Base-by-base conservation (phyloP, 306 rosid genomes). In the Vigna mungo region DNA sequence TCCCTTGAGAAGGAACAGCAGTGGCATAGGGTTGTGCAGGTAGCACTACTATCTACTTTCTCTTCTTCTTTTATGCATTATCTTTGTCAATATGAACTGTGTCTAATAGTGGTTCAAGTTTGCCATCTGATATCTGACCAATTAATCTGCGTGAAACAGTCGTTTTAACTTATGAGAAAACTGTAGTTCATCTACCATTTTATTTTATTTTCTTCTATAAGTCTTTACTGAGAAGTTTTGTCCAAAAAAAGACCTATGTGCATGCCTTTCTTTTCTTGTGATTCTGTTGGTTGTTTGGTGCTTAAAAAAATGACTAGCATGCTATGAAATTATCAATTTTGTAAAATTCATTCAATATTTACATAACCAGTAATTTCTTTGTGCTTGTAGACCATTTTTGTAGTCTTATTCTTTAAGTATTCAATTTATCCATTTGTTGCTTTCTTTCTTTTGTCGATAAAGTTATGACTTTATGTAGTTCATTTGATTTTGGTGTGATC, bases 11-110 rank as follows among this genome's bases (percentile, higher is more conserved):
- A 88, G 91, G 92, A 92, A 60, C 89, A 92, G 23, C 92, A 92
- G 52, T 95, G 97, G 97, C 97, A 95, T 84, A 88, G 92, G 81
- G 58, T 92, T 80, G 85, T 95, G 81, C 98, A 90, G 96, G 94
- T 88, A 76, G n/a, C 63, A 59, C 65, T 63, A 1, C 1, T 64
- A 12, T 47, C 47, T 54, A 3, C 9, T 78, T 36, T 63, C 39
- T 72, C 72, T 59, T 37, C 58, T 27, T 67, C 36, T 71, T 73
- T 68, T 58, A 20, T 68, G 51, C 66, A 9, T 68, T 61, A 16
- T 75, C 44, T 7, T 72, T 76, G 44, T 78, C 15, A 52, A 9
- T 54, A 36, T 27, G 39, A 63, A 77, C 14, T 39, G 18, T 56
- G 23, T 53, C 46, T 39, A 21, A 13, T 51, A 20, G 18, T 46